These are phyloP conservation scores for Dioscorea alata DNA, from an alignment of 106 monocot species.

Conservation along the genomic window DNA sequence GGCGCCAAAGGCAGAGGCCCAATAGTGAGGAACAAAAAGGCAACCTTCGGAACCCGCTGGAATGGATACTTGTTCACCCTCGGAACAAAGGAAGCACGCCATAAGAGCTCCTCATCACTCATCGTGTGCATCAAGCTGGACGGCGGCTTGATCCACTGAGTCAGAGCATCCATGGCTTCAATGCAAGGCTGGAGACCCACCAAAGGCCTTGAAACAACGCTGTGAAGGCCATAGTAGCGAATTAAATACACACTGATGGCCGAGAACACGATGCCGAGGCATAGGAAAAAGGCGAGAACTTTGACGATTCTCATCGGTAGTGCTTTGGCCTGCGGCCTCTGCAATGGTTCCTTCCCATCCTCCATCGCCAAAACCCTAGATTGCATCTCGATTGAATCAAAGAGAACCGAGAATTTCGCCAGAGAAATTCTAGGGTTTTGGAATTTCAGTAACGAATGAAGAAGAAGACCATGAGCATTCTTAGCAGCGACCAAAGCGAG, in stretches of 20 bases:
- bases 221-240: background rate
- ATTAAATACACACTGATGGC: constrained; percentile 19
- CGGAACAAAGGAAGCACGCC: constrained; percentile 47
- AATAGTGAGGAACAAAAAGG: constrained; percentile 50
- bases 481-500: too few species aligned
- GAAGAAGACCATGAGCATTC: too few species aligned
- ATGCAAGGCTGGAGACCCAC: constrained; percentile 4
- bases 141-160: constrained; percentile 32
- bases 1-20: constrained; percentile 50
- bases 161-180: constrained; percentile 1
- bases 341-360: constrained; percentile 20
- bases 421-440: background rate
- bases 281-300: constrained; percentile 12
- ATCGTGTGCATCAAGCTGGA: constrained; percentile 33
- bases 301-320: constrained; percentile 10
- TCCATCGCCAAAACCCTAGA: constrained; percentile 15
- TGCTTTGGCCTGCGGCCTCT: constrained; percentile 8
- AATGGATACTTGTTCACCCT: constrained; percentile 46
- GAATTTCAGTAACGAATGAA: background rate
- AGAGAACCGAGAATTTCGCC: background rate
- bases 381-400: constrained; percentile 16
- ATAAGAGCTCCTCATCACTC: constrained; percentile 47
- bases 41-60: constrained; percentile 48
- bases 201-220: background rate
- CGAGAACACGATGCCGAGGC: constrained; percentile 20